A percentile compares a stretch with the other conserved stretches of the same genome.
phyloP scores from a whole-genome alignment of 352 stramenopile genomes.

The Globisporangium sylvaticum region DNA sequence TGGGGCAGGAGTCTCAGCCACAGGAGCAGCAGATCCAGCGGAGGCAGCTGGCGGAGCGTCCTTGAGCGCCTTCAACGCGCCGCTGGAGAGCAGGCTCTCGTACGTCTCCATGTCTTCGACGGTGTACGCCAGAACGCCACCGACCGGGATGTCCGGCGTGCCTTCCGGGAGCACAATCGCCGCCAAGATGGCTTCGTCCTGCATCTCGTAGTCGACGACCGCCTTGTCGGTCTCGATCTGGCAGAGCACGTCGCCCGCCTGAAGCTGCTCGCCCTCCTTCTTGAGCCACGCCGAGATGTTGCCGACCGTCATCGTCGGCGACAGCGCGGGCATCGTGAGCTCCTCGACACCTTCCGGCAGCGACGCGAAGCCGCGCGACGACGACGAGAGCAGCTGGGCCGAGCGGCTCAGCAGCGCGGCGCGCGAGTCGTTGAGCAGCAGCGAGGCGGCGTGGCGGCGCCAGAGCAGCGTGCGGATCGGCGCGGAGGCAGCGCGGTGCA shows the following conservation, averaged over 20 bases:
- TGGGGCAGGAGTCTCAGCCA: conserved; percentile 10
- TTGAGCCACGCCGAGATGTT: conserved; percentile 93
- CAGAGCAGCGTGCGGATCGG: conserved; percentile 16
- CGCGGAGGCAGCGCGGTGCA: conserved; percentile 11
- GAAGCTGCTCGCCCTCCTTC: conserved; percentile 88
- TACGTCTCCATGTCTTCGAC: conserved; percentile 90
- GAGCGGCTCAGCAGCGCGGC: conserved; percentile 13
- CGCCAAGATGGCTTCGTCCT: conserved; percentile 95
- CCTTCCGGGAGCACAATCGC: conserved; percentile 91
- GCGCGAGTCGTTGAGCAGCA: conserved; percentile 13
- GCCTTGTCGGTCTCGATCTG: conserved; percentile 99
- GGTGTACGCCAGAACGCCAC: conserved; percentile 92
- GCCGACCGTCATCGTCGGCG: conserved; percentile 95
- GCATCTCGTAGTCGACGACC: conserved; percentile 97
- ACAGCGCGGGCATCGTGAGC: conserved; percentile 93
- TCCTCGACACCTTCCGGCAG: conserved; percentile 70
- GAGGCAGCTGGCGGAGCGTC: conserved; percentile 20
- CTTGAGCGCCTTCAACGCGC: conserved; percentile 45
- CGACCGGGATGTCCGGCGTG: conserved; percentile 88
- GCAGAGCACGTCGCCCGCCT: conserved; percentile 91
- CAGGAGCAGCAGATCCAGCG: conserved; percentile 9
- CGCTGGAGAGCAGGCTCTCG: conserved; percentile 51
- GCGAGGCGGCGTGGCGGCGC: conserved; percentile 10
- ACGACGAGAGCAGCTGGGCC: conserved; percentile 12
- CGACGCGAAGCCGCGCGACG: conserved; percentile 38